phyloP scores from a whole-genome alignment of 148 eudicot species.

The Linanthus parryae region DNA sequence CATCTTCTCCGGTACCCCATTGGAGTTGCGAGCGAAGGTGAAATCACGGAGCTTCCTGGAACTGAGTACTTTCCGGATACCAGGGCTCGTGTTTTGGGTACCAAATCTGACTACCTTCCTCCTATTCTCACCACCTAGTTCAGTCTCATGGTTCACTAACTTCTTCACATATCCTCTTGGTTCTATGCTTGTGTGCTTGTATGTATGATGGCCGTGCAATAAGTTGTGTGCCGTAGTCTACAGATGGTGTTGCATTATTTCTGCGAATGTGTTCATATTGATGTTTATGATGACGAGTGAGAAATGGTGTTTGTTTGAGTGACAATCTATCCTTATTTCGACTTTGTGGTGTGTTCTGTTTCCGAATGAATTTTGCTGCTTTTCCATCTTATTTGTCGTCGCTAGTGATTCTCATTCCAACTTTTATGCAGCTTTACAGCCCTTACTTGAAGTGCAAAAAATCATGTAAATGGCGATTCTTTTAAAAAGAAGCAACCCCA shows the following conservation, averaged over 20 bases:
- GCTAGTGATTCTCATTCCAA: too few species aligned
- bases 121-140: constrained; percentile 73
- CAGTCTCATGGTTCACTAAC: not conserved
- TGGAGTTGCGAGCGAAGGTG: constrained; percentile 62
- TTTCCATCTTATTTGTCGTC: too few species aligned
- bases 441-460: too few species aligned
- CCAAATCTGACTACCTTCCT: constrained; percentile 70
- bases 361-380: too few species aligned
- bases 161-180: not conserved
- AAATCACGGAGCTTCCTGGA: constrained; percentile 60
- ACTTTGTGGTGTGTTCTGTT: too few species aligned
- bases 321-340: not conserved
- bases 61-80: constrained; percentile 78
- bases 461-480: too few species aligned
- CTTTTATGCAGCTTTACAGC: too few species aligned
- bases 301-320: constrained; percentile 11
- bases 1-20: constrained; percentile 82
- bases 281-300: not conserved
- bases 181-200: not conserved
- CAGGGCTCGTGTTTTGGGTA: constrained; percentile 60
- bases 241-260: constrained; percentile 1
- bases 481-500: too few species aligned
- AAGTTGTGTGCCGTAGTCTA: constrained; percentile 1
- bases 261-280: constrained; percentile 8
- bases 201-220: constrained; percentile 1